phyloP scores from a whole-genome alignment of 306 rosid species.

The Morella rubra region DNA sequence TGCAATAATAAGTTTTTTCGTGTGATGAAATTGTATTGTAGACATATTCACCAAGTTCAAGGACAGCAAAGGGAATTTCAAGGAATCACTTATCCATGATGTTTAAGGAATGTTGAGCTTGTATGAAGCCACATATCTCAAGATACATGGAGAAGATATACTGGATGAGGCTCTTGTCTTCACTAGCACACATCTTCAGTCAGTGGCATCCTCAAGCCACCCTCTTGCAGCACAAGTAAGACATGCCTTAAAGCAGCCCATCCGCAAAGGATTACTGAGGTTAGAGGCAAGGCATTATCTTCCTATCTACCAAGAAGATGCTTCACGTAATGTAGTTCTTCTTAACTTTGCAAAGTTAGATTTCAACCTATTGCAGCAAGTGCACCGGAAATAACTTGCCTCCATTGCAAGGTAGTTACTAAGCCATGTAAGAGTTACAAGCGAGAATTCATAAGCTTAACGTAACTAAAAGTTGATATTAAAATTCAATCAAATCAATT shows the following conservation, averaged over 20 bases:
- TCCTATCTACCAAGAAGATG: slow-evolving; percentile 21
- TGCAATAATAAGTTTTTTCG: no score
- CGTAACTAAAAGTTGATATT: neutral
- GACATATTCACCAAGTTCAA: no score
- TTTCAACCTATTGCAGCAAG: slow-evolving; percentile 30
- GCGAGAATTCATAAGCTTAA: neutral
- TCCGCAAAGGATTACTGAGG: slow-evolving; percentile 18
- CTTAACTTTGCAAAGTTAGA: slow-evolving; percentile 29
- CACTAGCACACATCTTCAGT: neutral
- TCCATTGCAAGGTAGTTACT: slow-evolving; percentile 9
- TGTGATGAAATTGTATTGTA: no score
- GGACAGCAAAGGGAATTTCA: no score
- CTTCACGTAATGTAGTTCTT: slow-evolving; percentile 6
- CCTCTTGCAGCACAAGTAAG: slow-evolving; percentile 33
- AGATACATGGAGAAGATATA: neutral
- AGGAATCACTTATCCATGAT: neutral
- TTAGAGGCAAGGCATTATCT: slow-evolving; percentile 16
- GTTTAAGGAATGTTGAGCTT: slow-evolving; percentile 1
- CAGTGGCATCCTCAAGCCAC: slow-evolving; percentile 1
- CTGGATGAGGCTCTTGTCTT: slow-evolving; percentile 19
- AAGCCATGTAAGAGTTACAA: neutral
- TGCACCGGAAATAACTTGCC: slow-evolving; percentile 24
- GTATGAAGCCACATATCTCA: slow-evolving; percentile 10
- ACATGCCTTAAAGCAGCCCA: slow-evolving; percentile 28
- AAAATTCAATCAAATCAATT: neutral